These are phyloP conservation scores for Alternaria gansuensis DNA, from an alignment of 2,329 filamentous ascomycete genomes.

Conservation along the genomic window DNA sequence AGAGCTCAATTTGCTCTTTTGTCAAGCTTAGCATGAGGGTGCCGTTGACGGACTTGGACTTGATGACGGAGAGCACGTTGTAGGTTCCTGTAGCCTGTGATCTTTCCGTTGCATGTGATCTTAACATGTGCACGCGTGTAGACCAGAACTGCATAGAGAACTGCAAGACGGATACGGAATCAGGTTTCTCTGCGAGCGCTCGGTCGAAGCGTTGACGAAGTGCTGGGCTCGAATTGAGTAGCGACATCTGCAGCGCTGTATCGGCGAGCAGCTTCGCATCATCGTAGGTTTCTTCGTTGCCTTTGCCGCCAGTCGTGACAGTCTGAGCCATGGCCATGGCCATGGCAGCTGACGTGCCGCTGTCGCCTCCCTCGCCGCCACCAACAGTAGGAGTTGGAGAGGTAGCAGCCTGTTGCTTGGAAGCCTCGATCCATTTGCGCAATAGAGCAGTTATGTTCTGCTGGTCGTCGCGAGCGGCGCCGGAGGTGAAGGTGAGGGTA, in stretches of 20 bases:
- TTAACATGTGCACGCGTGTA: conserved; percentile 81
- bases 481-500: conserved; percentile 88
- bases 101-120: conserved; percentile 88
- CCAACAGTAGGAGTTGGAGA: conserved; percentile 45
- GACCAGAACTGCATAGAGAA: conserved; percentile 97
- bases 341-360: conserved; percentile 71
- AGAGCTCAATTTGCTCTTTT: conserved; percentile 90
- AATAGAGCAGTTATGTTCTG: conserved; percentile 84
- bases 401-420: conserved; percentile 62
- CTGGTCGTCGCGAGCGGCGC: conserved; percentile 81
- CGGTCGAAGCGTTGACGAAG: conserved; percentile 89
- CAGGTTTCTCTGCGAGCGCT: conserved; percentile 81
- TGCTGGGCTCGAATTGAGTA: conserved; percentile 80
- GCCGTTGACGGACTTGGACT: conserved; percentile 77
- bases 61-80: conserved; percentile 91
- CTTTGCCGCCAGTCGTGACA: conserved; percentile 56
- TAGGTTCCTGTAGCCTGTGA: conserved; percentile 88
- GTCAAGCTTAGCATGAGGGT: conserved; percentile 80
- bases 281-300: conserved; percentile 75
- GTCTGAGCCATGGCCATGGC: conserved; percentile 81
- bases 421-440: conserved; percentile 76
- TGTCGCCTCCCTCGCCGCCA: conserved; percentile 32
- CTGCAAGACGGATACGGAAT: conserved; percentile 78
- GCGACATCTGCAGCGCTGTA: conserved; percentile 83
- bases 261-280: conserved; percentile 80